A percentile compares a stretch with the other conserved stretches of the same genome.
Conservation (phyloP, 176 grass and related monocot genomes). For the Ananas comosus region DNA sequence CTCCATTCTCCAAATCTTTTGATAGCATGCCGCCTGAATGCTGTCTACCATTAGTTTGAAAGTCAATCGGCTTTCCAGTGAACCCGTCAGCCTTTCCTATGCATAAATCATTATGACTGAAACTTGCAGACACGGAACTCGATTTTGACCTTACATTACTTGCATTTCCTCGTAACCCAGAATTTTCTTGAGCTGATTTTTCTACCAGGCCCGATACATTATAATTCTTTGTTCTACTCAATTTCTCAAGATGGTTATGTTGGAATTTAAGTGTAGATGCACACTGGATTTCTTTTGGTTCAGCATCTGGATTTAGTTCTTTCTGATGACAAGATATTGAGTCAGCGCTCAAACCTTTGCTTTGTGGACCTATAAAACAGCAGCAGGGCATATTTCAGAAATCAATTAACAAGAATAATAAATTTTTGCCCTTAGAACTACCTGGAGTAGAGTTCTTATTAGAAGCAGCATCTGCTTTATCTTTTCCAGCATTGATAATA, state of each 20-base stretch:
- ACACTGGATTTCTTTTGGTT: constrained; percentile 25
- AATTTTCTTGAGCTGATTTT: constrained; percentile 15
- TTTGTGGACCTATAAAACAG: constrained; percentile 26
- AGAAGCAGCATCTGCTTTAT: background rate
- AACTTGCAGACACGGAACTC: background rate
- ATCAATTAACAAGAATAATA: constrained; percentile 2
- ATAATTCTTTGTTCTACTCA: constrained; percentile 29
- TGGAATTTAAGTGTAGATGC: constrained; percentile 9
- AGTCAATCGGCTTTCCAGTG: constrained; percentile 16
- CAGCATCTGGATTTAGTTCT: constrained; percentile 23
- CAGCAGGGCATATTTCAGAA: constrained; percentile 1
- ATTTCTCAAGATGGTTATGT: constrained; percentile 5
- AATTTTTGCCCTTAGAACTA: constrained; percentile 1
- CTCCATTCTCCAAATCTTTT: constrained; percentile 2
- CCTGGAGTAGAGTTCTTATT: constrained; percentile 9
- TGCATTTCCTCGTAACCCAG: constrained; percentile 13
- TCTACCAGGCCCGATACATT: constrained; percentile 20
- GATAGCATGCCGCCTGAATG: constrained; percentile 12
- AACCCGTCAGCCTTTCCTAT: background rate
- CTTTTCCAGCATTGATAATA: background rate
- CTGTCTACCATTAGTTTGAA: background rate
- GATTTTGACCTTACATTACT: constrained; percentile 1
- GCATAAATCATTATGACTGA: background rate
- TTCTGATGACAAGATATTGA: constrained; percentile 5
- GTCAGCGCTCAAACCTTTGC: background rate